phyloP scores from a whole-genome alignment of 2,329 filamentous ascomycete genomes.

The Incumbomyces lentus region DNA sequence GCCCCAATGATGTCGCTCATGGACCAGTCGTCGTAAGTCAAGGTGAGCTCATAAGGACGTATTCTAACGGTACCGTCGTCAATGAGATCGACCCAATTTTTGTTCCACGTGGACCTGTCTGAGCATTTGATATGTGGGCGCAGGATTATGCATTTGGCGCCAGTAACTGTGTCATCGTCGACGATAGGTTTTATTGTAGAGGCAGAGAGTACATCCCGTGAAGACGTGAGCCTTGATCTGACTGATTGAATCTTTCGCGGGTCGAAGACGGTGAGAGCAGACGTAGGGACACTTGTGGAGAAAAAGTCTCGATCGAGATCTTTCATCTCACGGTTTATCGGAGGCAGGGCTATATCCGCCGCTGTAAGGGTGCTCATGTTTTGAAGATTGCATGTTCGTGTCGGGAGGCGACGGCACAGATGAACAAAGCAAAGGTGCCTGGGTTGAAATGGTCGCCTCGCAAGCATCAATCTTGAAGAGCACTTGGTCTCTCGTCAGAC shows the following conservation, averaged over 20 bases:
- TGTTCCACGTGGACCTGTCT: slow-evolving; percentile 65
- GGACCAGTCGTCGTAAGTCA: slow-evolving; percentile 79
- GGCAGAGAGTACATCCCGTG: slow-evolving; percentile 54
- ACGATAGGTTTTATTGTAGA: slow-evolving; percentile 56
- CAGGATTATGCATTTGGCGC: slow-evolving; percentile 31
- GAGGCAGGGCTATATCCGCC: slow-evolving; percentile 59
- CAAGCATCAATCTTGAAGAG: neutral
- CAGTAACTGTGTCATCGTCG: slow-evolving; percentile 32
- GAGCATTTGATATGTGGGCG: slow-evolving; percentile 26
- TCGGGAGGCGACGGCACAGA: neutral
- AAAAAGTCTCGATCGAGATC: slow-evolving; percentile 78
- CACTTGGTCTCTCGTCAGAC: neutral
- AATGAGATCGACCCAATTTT: slow-evolving; percentile 57
- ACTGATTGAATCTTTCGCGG: slow-evolving; percentile 63
- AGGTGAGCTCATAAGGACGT: slow-evolving; percentile 61
- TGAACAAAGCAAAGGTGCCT: no score
- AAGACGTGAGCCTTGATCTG: slow-evolving; percentile 54
- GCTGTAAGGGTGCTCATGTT: slow-evolving; percentile 19
- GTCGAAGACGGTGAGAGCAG: slow-evolving; percentile 69
- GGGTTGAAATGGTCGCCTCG: neutral
- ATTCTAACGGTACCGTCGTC: slow-evolving; percentile 58
- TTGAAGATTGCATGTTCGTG: slow-evolving; percentile 1
- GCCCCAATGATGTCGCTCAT: slow-evolving; percentile 76
- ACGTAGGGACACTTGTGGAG: slow-evolving; percentile 60
- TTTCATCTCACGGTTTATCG: slow-evolving; percentile 67